Evolutionary conservation across 164 flowering plant species (phyloP), one percentile per base, ranked within the genome.

Genomic region (Kalanchoe fedtschenkoi): DNA sequence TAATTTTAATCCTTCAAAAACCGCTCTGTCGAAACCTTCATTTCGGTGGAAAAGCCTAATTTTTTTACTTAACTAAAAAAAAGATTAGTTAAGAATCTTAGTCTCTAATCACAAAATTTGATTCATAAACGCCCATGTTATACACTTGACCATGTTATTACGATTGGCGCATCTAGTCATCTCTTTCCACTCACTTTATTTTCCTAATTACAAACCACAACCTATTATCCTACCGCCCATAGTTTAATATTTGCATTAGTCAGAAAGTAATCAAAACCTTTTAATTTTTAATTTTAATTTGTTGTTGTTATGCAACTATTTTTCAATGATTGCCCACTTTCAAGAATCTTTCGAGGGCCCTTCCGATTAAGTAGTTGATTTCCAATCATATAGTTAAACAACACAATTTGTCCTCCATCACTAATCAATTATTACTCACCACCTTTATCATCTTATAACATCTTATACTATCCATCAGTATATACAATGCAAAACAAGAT

Each of bases 401-500:
- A 0, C 56, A 51, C 21, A 26, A 26, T 51, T 51, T 26, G 56
- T 51, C 56, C 24, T 24, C n/a, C n/a, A n/a, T n/a, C 16, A 32
- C 56, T 51, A 26, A 51, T 51, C 32, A 26, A 11, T 51, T 32
- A 51, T 51, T 5, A 51, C 56, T 51, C 14, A 5, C 51, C 9
- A 44, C 51, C 51, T 44, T 44, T 44, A 16, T 51, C 32, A 6
- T 26, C 56, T 51, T 51, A 4, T 32, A 16, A 17, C 56, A 51
- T 5, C 32, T 24, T 24, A 24, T 2, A 24, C 3, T 26, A 51
- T 24, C 26, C 56, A 51, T 29, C 21, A 10, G 56, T 10, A 51
- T 51, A 51, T 28, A n/a, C 32, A 26, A 51, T 51, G 56, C 32
- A 51, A 26, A 51, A 51, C 56, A 51, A 51, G 26, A 51, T 51